phyloP scores from a whole-genome alignment of 2,329 filamentous ascomycete genomes.

The Elsinoe necatrix region DNA sequence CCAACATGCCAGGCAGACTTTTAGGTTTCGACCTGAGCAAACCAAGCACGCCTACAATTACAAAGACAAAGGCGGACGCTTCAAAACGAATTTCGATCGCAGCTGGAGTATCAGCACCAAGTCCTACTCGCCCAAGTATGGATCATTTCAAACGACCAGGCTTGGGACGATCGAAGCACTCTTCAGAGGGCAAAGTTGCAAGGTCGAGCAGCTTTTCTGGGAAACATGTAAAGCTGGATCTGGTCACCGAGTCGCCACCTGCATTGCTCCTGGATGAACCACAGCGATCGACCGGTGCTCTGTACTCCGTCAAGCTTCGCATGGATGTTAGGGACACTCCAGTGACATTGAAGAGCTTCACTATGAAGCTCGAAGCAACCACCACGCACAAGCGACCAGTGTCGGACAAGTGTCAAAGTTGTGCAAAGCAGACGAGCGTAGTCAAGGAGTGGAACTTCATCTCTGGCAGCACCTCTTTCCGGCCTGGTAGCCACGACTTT shows the following conservation, averaged over 20 bases:
- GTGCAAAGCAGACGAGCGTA: constrained; percentile 61
- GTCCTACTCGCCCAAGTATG: constrained; percentile 22
- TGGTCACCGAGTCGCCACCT: constrained; percentile 75
- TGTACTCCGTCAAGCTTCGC: constrained; percentile 76
- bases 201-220: constrained; percentile 17
- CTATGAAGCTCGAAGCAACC: constrained; percentile 61
- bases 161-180: constrained; percentile 20
- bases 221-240: constrained; percentile 45
- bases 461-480: constrained; percentile 41
- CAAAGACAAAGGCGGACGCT: constrained; percentile 18
- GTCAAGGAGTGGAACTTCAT: constrained; percentile 75
- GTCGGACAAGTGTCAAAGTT: constrained; percentile 67
- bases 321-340: constrained; percentile 60
- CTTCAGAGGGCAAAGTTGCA: constrained; percentile 22
- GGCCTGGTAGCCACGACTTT: constrained; percentile 57
- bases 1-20: constrained; percentile 27
- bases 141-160: constrained; percentile 29
- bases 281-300: constrained; percentile 67
- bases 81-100: constrained; percentile 19
- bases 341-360: constrained; percentile 60
- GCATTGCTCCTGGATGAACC: constrained; percentile 73
- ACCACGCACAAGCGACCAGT: constrained; percentile 76
- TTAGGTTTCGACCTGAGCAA: constrained; percentile 27
- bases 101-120: constrained; percentile 14
- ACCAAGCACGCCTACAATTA: constrained; percentile 11